Conservation (phyloP, 164 flowering plant genomes). For the Sedum album region DNA sequence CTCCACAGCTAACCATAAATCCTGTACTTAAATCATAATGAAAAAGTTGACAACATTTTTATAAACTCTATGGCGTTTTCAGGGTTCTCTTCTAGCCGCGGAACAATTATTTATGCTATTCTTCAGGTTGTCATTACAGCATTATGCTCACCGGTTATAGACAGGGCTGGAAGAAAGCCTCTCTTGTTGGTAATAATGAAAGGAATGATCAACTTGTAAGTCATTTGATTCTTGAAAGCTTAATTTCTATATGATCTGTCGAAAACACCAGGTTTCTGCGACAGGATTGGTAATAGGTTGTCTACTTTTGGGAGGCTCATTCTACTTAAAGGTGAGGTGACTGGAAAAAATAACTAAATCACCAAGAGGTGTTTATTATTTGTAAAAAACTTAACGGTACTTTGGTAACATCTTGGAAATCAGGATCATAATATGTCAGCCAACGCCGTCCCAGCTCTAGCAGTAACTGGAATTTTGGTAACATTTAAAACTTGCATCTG, state of each 20-base stretch:
- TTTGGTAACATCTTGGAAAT: background rate
- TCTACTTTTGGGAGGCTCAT: slow-evolving; percentile 5
- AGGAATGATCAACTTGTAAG: background rate
- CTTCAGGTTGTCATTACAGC: background rate
- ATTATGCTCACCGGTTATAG: slow-evolving; percentile 5
- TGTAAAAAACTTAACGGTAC: background rate
- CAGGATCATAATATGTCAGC: slow-evolving; percentile 8
- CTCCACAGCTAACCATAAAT: background rate
- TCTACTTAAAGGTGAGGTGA: slow-evolving; percentile 11
- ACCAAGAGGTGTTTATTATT: background rate
- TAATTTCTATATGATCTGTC: background rate
- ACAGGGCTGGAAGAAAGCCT: slow-evolving; percentile 9
- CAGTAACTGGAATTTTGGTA: slow-evolving; percentile 7
- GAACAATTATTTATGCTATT: slow-evolving; percentile 32
- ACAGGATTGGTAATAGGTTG: slow-evolving; percentile 9
- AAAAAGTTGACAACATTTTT: background rate
- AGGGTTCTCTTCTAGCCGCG: slow-evolving; percentile 34
- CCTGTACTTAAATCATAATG: background rate
- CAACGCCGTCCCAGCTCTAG: slow-evolving; percentile 6
- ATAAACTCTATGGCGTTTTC: slow-evolving; percentile 6
- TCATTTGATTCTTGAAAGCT: background rate
- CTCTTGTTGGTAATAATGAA: background rate
- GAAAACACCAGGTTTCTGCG: slow-evolving; percentile 8
- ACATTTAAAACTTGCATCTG: background rate
- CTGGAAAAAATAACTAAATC: slow-evolving; percentile 3